A percentile compares a stretch with the other conserved stretches of the same genome.
Conservation (phyloP, 495 filamentous ascomycete genomes). For the Aspergillus ostianus region DNA sequence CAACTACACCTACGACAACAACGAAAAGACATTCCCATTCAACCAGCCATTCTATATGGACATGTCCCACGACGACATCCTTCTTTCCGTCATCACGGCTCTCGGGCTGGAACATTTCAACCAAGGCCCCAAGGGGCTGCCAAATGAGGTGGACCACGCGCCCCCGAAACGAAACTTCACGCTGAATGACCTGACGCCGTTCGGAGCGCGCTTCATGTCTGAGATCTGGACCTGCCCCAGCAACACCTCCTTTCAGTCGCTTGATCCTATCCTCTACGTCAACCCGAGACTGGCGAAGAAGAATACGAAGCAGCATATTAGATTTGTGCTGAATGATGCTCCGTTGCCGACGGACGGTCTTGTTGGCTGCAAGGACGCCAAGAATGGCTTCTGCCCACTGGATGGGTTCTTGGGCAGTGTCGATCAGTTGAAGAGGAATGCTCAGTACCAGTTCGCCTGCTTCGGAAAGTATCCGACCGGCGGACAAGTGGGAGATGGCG, state of each 20-base stretch:
- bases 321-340: conserved; percentile 32
- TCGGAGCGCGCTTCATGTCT: conserved; percentile 59
- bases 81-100: conserved; percentile 45
- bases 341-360: conserved; percentile 29
- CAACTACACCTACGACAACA: conserved; percentile 55
- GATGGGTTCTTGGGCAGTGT: conserved; percentile 23
- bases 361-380: conserved; percentile 17
- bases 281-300: conserved; percentile 25
- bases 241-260: conserved; percentile 17
- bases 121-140: conserved; percentile 44
- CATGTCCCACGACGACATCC: conserved; percentile 41
- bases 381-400: conserved; percentile 31
- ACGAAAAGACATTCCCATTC: conserved; percentile 45
- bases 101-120: conserved; percentile 51
- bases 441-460: conserved; percentile 30
- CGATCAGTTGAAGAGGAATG: conserved; percentile 20
- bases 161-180: conserved; percentile 18
- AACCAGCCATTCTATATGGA: conserved; percentile 51
- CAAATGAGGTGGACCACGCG: conserved; percentile 47
- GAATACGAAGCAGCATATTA: conserved; percentile 26
- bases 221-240: conserved; percentile 48
- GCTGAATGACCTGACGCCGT: conserved; percentile 48
- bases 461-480: conserved; percentile 29
- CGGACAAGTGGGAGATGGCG: conserved; percentile 26
- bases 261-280: conserved; percentile 25